A percentile compares a stretch with the other conserved stretches of the same genome.
These are phyloP conservation scores for Spathaspora arborariae DNA, from an alignment of 805 yeast genomes.

Conservation along the genomic window DNA sequence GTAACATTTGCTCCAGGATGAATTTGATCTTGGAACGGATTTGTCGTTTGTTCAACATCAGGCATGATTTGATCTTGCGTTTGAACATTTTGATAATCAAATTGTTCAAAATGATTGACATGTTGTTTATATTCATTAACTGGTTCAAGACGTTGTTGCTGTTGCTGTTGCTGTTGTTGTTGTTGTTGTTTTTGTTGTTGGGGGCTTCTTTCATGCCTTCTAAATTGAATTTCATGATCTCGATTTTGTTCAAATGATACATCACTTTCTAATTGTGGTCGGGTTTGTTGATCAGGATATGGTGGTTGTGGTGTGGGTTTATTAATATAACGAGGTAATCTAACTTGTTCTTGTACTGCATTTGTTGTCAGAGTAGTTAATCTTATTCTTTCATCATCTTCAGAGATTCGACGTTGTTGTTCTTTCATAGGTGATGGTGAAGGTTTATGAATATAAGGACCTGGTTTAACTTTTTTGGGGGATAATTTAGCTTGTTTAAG, in stretches of 20 bases:
- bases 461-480: constrained; percentile 11
- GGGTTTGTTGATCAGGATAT: constrained; percentile 14
- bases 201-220: neutral
- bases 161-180: constrained; percentile 1
- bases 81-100: constrained; percentile 12
- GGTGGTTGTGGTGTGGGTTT: constrained; percentile 19
- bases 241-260: constrained; percentile 7
- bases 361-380: constrained; percentile 29
- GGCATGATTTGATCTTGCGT: constrained; percentile 13
- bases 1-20: constrained; percentile 2
- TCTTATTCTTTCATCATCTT: constrained; percentile 19
- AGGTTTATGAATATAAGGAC: too few relatives aligned
- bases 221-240: constrained; percentile 3
- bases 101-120: constrained; percentile 7
- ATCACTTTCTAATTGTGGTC: constrained; percentile 7
- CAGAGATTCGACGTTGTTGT: constrained; percentile 8
- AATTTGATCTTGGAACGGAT: constrained; percentile 9
- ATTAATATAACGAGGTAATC: constrained; percentile 19
- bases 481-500: constrained; percentile 59
- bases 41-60: constrained; percentile 1
- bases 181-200: constrained; percentile 3
- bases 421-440: neutral
- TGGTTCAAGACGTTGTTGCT: neutral
- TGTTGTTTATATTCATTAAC: neutral
- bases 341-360: constrained; percentile 24